Conservation (phyloP, 2,329 filamentous ascomycete species). For the Fusarium buharicum region DNA sequence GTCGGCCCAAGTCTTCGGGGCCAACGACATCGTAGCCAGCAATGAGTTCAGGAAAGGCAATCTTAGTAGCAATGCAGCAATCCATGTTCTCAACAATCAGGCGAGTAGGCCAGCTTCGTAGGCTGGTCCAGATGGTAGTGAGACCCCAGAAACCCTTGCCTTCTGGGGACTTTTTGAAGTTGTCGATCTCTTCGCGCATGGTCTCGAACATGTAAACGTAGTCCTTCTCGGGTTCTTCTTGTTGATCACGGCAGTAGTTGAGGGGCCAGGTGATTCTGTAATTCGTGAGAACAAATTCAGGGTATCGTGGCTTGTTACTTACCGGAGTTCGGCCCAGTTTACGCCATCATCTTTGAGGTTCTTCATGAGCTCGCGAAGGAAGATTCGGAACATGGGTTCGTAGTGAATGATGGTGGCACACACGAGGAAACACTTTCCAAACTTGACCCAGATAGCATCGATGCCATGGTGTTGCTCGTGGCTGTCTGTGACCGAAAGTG, state of each 20-base stretch:
- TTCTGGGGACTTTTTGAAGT: constrained; percentile 76
- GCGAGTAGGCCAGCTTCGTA: constrained; percentile 72
- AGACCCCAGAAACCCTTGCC: constrained; percentile 85
- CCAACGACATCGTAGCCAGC: constrained; percentile 91
- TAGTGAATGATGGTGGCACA: constrained; percentile 83
- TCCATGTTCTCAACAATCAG: constrained; percentile 84
- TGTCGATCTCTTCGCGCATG: constrained; percentile 79
- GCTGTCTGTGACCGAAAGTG: constrained; percentile 76
- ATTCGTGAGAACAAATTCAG: constrained; percentile 17
- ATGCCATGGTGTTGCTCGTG: constrained; percentile 84
- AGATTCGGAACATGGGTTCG: constrained; percentile 86
- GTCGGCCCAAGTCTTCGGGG: constrained; percentile 82
- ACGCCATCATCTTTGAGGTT: constrained; percentile 84
- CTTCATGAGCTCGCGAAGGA: constrained; percentile 75
- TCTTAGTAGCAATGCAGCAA: constrained; percentile 83
- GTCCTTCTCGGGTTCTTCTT: constrained; percentile 73
- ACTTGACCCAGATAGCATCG: constrained; percentile 86
- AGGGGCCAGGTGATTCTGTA: constrained; percentile 75
- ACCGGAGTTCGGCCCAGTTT: constrained; percentile 81
- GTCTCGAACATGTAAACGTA: constrained; percentile 76
- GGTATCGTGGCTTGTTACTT: constrained; percentile 27
- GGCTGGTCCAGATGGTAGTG: constrained; percentile 84
- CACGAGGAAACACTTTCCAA: constrained; percentile 77
- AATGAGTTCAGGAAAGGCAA: constrained; percentile 80
- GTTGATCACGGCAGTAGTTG: constrained; percentile 72